Evolutionary conservation across 2,329 filamentous ascomycete genomes (phyloP), one percentile per base, ranked within the genome.

Genomic region (Albifimbria verrucaria): DNA sequence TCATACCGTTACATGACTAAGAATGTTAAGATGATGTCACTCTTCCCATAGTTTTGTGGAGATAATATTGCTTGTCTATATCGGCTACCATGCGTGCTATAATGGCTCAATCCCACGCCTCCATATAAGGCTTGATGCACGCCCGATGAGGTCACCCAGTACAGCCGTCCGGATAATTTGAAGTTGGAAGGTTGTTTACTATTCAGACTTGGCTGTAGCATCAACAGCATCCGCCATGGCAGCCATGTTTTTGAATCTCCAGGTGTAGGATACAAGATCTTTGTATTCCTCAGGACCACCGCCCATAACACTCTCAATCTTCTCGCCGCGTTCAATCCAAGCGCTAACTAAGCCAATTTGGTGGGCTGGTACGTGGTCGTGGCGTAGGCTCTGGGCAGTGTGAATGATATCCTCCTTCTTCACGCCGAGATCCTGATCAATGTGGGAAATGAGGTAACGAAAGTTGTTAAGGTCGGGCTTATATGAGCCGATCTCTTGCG

Each of bases 401-500:
- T 89, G 86, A 58, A 89, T 63, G 41, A 90, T 72, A 54, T 84
- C 71, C 24, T 77, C 72, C 52, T 57, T 56, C 3, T 69, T 64
- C 0, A 88, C 66, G 0, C 79, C 83, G 52, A 87, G 79, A 10
- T 82, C 77, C 3, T 67, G 58, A 60, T 77, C 54, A 17, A 80
- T 77, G 32, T 77, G 73, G 12, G 67, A 64, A 15, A 89, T 72
- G 68, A 91, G 71, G 62, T 87, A 86, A 53, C 81, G 73, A 57
- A 91, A 91, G 60, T 89, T 90, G 18, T 65, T 65, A 25, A 69
- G 65, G 54, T 80, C 71, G 0, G 88, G 88, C 71, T 91, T 91
- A 67, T 90, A 91, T 7, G 74, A 77, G 1, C 88, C 86, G 50
- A 90, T 82, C 44, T 87, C 80, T 68, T 90, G 76, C 3, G 88